Conservation (phyloP, 495 filamentous ascomycete species). For the Astrothelium macrocarpum region DNA sequence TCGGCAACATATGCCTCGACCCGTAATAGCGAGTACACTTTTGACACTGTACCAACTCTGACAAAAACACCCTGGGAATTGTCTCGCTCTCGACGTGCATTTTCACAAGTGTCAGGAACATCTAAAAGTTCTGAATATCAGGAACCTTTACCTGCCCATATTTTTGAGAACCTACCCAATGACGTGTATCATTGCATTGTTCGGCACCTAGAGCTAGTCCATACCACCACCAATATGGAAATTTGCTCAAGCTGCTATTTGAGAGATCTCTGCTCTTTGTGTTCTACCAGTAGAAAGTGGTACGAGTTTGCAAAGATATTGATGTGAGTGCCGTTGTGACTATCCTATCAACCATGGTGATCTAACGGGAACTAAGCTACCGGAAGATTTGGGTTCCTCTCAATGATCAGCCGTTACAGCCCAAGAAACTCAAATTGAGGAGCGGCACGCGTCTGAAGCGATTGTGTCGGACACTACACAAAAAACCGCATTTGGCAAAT, state of each 20-base stretch:
- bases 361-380: constrained; percentile 43
- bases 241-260: constrained; percentile 69
- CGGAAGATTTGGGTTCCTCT: constrained; percentile 60
- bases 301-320: constrained; percentile 53
- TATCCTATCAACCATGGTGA: neutral
- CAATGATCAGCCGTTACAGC: constrained; percentile 52
- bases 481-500: constrained; percentile 58
- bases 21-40: neutral
- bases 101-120: neutral
- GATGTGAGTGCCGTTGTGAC: constrained; percentile 42
- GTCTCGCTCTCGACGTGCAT: neutral
- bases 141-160: constrained; percentile 9
- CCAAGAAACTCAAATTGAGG: constrained; percentile 54
- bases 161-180: constrained; percentile 44
- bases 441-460: constrained; percentile 61
- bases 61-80: constrained; percentile 30
- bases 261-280: constrained; percentile 60
- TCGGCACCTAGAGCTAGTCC: constrained; percentile 40
- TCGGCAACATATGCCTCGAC: neutral
- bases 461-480: constrained; percentile 64
- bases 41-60: constrained; percentile 21
- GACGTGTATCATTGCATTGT: constrained; percentile 50
- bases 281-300: constrained; percentile 57
- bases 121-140: neutral
- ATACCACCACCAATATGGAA: constrained; percentile 34